Percentiles rank a stretch among this genome's conserved stretches.
Conservation (phyloP, 2,329 filamentous ascomycete species). For the Dryadomyces quercivorus region DNA sequence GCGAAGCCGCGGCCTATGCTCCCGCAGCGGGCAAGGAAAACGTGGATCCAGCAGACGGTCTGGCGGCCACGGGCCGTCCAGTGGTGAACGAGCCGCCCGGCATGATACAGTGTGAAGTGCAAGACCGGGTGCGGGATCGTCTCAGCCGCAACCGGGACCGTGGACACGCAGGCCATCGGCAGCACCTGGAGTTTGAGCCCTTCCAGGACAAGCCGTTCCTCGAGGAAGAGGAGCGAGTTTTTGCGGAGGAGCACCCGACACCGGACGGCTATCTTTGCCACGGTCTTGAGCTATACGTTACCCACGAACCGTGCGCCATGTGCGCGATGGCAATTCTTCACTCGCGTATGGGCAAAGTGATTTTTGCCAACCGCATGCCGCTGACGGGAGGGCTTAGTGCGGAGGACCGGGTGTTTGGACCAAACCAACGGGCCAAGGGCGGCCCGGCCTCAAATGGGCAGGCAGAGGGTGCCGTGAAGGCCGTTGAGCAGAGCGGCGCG, state of each 20-base stretch:
- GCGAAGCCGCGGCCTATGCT: not conserved
- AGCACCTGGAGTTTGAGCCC: conserved; percentile 43
- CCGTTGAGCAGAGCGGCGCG: conserved; percentile 1
- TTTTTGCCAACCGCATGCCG: conserved; percentile 70
- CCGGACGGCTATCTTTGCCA: conserved; percentile 87
- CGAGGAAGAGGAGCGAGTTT: conserved; percentile 51
- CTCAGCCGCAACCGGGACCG: conserved; percentile 12
- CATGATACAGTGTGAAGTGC: conserved; percentile 11
- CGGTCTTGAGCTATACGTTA: conserved; percentile 84
- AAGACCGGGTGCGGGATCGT: conserved; percentile 12
- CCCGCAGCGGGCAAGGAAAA: conserved; percentile 8
- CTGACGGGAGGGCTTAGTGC: conserved; percentile 73
- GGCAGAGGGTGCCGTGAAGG: not conserved
- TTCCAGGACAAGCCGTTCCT: conserved; percentile 59
- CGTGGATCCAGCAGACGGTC: not conserved
- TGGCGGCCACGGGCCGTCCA: not conserved
- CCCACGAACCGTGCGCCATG: conserved; percentile 92
- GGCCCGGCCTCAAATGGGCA: not conserved
- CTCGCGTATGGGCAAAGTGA: conserved; percentile 76
- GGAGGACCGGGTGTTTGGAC: conserved; percentile 44
- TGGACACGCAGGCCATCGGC: conserved; percentile 14
- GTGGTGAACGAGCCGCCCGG: not conserved
- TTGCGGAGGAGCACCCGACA: conserved; percentile 50
- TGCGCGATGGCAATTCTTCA: conserved; percentile 95
- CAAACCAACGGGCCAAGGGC: not conserved